Evolutionary conservation across 495 filamentous ascomycete genomes (phyloP).

Genomic region (Aspergillus asperescens): DNA sequence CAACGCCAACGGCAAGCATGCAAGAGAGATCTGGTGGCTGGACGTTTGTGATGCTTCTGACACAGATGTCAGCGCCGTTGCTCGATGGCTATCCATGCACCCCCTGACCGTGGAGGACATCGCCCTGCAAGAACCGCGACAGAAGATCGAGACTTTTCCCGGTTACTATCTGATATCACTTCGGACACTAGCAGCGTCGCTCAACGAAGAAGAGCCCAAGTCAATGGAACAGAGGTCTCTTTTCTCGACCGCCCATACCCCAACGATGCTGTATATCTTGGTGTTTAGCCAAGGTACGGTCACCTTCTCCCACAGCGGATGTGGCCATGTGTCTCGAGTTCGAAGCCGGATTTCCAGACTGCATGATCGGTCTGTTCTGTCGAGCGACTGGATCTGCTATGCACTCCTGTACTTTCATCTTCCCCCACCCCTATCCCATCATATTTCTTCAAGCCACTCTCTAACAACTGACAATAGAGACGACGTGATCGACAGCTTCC

Average conservation of each 20-base stretch:
- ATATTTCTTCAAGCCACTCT: background rate
- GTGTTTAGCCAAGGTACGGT: slow-evolving; percentile 89
- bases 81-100: slow-evolving; percentile 81
- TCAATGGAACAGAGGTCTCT: slow-evolving; percentile 32
- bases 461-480: slow-evolving; percentile 51
- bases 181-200: slow-evolving; percentile 64
- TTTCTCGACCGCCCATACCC: slow-evolving; percentile 53
- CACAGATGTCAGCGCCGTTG: slow-evolving; percentile 71
- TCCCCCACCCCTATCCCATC: background rate
- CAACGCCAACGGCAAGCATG: slow-evolving; percentile 30
- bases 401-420: slow-evolving; percentile 71
- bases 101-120: slow-evolving; percentile 91
- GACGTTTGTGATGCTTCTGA: slow-evolving; percentile 80
- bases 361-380: slow-evolving; percentile 77
- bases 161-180: slow-evolving; percentile 95
- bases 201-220: slow-evolving; percentile 43
- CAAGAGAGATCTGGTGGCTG: slow-evolving; percentile 75
- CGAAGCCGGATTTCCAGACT: slow-evolving; percentile 76
- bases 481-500: slow-evolving; percentile 91
- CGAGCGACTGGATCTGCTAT: slow-evolving; percentile 96
- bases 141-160: slow-evolving; percentile 92
- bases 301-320: slow-evolving; percentile 78
- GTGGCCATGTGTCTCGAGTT: slow-evolving; percentile 70
- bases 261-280: slow-evolving; percentile 84
- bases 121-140: slow-evolving; percentile 78